Conservation (phyloP, 805 yeast genomes). For the Yamadazyma akitaensis region DNA sequence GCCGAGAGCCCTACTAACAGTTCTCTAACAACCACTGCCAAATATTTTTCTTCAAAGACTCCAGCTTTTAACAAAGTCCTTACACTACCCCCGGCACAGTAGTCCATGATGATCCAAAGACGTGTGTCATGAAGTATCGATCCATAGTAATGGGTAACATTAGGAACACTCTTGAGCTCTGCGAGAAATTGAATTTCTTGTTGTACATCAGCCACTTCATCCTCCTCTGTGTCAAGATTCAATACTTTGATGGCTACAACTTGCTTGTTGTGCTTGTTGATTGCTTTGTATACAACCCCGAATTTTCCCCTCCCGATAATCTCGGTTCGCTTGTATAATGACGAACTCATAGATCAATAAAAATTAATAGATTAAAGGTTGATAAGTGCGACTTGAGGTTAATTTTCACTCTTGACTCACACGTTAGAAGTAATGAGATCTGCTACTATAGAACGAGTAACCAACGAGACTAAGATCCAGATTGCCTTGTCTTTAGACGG, state of each 20-base stretch:
- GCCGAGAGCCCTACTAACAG: slow-evolving; percentile 69
- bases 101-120: slow-evolving; percentile 96
- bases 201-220: slow-evolving; percentile 93
- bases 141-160: slow-evolving; percentile 89
- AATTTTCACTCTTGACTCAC: not conserved
- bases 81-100: slow-evolving; percentile 94
- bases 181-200: slow-evolving; percentile 85
- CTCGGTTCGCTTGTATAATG: slow-evolving; percentile 63
- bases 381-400: no score
- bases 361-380: no score
- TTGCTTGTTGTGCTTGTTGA: slow-evolving; percentile 62
- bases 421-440: slow-evolving; percentile 9
- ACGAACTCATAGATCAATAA: slow-evolving; percentile 32
- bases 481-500: slow-evolving; percentile 83
- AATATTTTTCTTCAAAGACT: slow-evolving; percentile 75
- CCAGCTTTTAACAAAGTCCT: slow-evolving; percentile 87
- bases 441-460: slow-evolving; percentile 62
- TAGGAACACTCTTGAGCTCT: slow-evolving; percentile 80
- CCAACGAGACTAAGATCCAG: slow-evolving; percentile 93
- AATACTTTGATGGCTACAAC: slow-evolving; percentile 91
- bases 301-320: slow-evolving; percentile 95
- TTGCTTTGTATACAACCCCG: slow-evolving; percentile 93
- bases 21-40: slow-evolving; percentile 84
- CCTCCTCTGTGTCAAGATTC: slow-evolving; percentile 87
- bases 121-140: slow-evolving; percentile 84